Conservation (phyloP, 108 stramenopile species). For the Discostella pseudostelligera region DNA sequence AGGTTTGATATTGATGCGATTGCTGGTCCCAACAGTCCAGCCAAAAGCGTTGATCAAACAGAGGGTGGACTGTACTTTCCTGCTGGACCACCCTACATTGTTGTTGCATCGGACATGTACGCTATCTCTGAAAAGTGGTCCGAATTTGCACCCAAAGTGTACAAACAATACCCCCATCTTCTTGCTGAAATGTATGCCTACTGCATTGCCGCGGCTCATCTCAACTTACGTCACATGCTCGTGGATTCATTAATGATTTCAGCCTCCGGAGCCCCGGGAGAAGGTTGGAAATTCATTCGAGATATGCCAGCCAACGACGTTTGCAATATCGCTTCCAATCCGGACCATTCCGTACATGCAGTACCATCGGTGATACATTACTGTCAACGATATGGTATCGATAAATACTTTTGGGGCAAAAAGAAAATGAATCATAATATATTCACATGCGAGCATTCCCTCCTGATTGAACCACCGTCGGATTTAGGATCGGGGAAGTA, state of each 20-base stretch:
- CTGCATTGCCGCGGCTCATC: conserved; percentile 76
- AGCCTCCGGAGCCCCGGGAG: conserved; percentile 42
- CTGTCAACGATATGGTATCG: conserved; percentile 59
- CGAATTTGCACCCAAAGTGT: conserved; percentile 70
- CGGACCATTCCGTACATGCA: conserved; percentile 29
- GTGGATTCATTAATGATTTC: conserved; percentile 73
- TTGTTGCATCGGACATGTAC: conserved; percentile 75
- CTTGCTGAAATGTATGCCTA: conserved; percentile 82
- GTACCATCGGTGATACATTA: conserved; percentile 57
- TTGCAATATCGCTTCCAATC: conserved; percentile 37
- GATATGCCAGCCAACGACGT: conserved; percentile 42
- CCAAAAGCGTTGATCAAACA: conserved; percentile 34
- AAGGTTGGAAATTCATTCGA: conserved; percentile 60
- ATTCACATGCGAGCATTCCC: conserved; percentile 58
- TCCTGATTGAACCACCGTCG: conserved; percentile 53
- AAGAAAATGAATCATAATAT: conserved; percentile 59
- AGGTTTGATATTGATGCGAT: conserved; percentile 67
- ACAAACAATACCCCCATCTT: conserved; percentile 66
- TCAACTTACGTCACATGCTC: conserved; percentile 62
- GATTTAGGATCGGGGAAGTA: conserved; percentile 44
- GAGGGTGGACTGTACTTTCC: conserved; percentile 60
- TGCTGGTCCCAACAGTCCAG: conserved; percentile 63
- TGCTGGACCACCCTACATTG: conserved; percentile 92
- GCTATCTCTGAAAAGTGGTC: conserved; percentile 68
- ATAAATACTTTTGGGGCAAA: conserved; percentile 53